Evolutionary conservation across 306 rosid genomes (phyloP), one percentile per base, ranked within the genome.

Genomic region (Sindora glabra): DNA sequence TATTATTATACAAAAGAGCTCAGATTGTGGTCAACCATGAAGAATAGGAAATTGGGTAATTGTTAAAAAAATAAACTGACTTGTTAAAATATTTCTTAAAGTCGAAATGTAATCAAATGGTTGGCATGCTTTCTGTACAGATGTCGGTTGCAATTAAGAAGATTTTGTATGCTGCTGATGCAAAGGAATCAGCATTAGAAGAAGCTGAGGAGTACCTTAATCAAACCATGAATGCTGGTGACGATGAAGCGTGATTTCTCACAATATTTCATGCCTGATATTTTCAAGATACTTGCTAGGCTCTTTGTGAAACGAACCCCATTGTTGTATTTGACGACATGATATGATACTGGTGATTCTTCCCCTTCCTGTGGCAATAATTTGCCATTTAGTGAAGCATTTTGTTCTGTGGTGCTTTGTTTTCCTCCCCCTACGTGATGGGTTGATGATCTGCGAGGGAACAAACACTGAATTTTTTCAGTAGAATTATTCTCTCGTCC

Each of bases 151-250:
- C 95, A 68, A 59, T 94, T 39, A 89, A 82, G 82, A 89, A 83
- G 89, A 86, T 94, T 61, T 29, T 94, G 64, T 94, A 94, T 71
- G 97, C 97, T 12, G 89, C 87, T 32, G 99, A 94, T 63, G 90
- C 88, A 15, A 82, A 82, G 59, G 95, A 83, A 74, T 94, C 96
- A 0, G 89, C 99, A 39, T 76, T 94, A 24, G 79, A 86, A 19
- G 86, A 86, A 71, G 99, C 99, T 21, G 95, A 86, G 76, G 95
- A 83, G 3, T 89, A 74, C 75, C 81, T 94, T 24, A 18, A 54
- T 71, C 61, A 78, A 34, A 55, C 67, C 3, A 8, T 71, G 44
- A 45, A 70, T 24, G 64, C 5, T 21, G 54, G 1, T 8, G 82
- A 80, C 54, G 69, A 27, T n/a, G 81, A 59, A 46, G 50, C 59